A percentile compares a stretch with the other conserved stretches of the same genome.
phyloP scores from a whole-genome alignment of 2,329 filamentous ascomycete species.

The Sporothrix sp. region DNA sequence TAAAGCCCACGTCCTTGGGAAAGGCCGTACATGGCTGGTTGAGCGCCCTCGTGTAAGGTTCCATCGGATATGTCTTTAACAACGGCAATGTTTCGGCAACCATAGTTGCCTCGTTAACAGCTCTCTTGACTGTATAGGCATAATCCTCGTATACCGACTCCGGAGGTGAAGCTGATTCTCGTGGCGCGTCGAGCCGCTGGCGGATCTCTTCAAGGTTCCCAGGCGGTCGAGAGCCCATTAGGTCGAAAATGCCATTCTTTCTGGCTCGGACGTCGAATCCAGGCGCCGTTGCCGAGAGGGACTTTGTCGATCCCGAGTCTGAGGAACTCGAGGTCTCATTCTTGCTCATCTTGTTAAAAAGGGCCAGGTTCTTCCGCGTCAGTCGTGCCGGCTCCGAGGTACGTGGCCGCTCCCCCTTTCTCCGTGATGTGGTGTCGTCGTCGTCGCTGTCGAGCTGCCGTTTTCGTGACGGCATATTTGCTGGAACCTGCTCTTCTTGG shows the following conservation, averaged over 20 bases:
- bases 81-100: slow-evolving; percentile 13
- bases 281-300: slow-evolving; percentile 9
- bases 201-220: slow-evolving; percentile 14
- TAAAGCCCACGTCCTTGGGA: slow-evolving; percentile 22
- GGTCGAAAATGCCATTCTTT: slow-evolving; percentile 16
- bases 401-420: neutral
- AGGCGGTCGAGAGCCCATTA: slow-evolving; percentile 14
- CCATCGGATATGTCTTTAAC: slow-evolving; percentile 16
- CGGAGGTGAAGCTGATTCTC: slow-evolving; percentile 12
- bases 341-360: slow-evolving; percentile 8
- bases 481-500: slow-evolving; percentile 2
- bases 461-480: neutral
- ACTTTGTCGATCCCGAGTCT: neutral
- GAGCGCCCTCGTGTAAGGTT: slow-evolving; percentile 1
- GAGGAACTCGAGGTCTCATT: neutral
- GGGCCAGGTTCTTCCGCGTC: slow-evolving; percentile 9
- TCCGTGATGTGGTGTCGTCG: neutral
- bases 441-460: neutral
- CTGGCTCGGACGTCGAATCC: slow-evolving; percentile 11
- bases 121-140: slow-evolving; percentile 5
- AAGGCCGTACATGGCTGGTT: slow-evolving; percentile 17
- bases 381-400: neutral
- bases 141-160: slow-evolving; percentile 15
- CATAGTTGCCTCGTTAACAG: slow-evolving; percentile 17
- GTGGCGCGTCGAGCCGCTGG: slow-evolving; percentile 8